Percentiles rank a stretch among this genome's conserved stretches.
These are phyloP conservation scores for Pulveroboletus sp. DNA, from an alignment of 768 basidiomycete species.

Conservation along the genomic window DNA sequence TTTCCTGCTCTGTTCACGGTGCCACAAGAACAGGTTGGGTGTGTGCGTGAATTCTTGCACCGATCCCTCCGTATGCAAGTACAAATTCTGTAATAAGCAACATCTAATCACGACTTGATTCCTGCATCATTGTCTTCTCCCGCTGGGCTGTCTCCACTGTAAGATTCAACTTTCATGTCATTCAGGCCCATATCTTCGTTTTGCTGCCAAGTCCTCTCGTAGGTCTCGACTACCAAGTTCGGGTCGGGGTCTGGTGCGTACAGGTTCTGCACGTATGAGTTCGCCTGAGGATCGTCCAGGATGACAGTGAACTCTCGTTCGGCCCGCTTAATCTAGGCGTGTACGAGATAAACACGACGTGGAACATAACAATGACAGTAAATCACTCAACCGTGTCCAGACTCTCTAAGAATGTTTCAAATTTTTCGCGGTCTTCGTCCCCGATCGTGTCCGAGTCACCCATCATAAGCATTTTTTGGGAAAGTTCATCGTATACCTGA, in stretches of 20 bases:
- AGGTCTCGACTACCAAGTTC: constrained; percentile 78
- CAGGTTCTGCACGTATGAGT: constrained; percentile 94
- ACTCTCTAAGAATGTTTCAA: constrained; percentile 69
- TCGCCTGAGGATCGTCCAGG: constrained; percentile 91
- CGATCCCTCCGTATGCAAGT: background rate
- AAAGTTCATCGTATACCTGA: constrained; percentile 93
- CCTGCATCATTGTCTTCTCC: background rate
- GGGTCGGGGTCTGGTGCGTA: constrained; percentile 97
- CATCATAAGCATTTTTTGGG: constrained; percentile 74
- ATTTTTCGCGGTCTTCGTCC: constrained; percentile 48
- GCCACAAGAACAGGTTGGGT: background rate
- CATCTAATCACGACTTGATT: constrained; percentile 2
- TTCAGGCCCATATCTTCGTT: constrained; percentile 94
- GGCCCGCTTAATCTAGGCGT: constrained; percentile 65
- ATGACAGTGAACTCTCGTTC: constrained; percentile 84
- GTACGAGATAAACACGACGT: background rate
- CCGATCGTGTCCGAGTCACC: constrained; percentile 54
- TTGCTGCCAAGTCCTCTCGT: constrained; percentile 84
- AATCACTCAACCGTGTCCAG: constrained; percentile 60
- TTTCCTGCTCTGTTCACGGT: background rate
- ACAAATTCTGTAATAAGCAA: background rate
- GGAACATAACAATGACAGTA: background rate
- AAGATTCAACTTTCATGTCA: constrained; percentile 73
- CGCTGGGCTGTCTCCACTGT: constrained; percentile 12
- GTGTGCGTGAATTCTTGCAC: background rate